phyloP scores from a whole-genome alignment of 768 basidiomycete genomes.

The Lyophyllum semitale region DNA sequence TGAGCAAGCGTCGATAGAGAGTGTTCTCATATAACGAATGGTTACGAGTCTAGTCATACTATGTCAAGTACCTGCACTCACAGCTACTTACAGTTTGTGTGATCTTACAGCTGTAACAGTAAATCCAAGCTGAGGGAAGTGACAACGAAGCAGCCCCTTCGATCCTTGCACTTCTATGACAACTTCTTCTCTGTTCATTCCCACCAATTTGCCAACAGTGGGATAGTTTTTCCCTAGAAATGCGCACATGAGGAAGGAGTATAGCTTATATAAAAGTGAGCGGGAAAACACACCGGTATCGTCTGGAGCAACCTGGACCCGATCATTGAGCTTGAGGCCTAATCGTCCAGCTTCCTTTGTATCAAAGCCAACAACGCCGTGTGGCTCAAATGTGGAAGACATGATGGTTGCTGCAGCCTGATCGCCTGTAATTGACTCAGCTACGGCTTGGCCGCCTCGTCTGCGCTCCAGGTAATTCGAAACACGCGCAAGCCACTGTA shows the following conservation, averaged over 20 bases:
- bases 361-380: slow-evolving; percentile 47
- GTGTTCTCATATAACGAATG: no score
- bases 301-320: slow-evolving; percentile 44
- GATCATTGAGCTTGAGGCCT: slow-evolving; percentile 36
- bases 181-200: slow-evolving; percentile 47
- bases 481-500: slow-evolving; percentile 51
- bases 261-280: neutral
- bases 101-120: slow-evolving; percentile 22
- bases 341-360: slow-evolving; percentile 42
- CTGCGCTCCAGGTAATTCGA: slow-evolving; percentile 32
- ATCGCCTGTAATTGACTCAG: slow-evolving; percentile 34
- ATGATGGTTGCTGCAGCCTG: slow-evolving; percentile 45
- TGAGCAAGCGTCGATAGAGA: no score
- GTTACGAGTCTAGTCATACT: no score
- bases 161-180: slow-evolving; percentile 47
- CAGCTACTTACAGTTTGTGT: slow-evolving; percentile 11
- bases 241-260: neutral
- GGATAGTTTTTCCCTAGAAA: slow-evolving; percentile 38
- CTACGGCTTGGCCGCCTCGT: slow-evolving; percentile 24
- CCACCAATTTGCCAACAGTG: slow-evolving; percentile 52
- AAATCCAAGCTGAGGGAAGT: slow-evolving; percentile 54
- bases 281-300: slow-evolving; percentile 43
- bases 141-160: slow-evolving; percentile 43
- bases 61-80: neutral
- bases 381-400: slow-evolving; percentile 37